Percentiles rank a stretch among this genome's conserved stretches.
phyloP scores from a whole-genome alignment of 2,329 filamentous ascomycete genomes.

The Aspergillus quadrilineatus region DNA sequence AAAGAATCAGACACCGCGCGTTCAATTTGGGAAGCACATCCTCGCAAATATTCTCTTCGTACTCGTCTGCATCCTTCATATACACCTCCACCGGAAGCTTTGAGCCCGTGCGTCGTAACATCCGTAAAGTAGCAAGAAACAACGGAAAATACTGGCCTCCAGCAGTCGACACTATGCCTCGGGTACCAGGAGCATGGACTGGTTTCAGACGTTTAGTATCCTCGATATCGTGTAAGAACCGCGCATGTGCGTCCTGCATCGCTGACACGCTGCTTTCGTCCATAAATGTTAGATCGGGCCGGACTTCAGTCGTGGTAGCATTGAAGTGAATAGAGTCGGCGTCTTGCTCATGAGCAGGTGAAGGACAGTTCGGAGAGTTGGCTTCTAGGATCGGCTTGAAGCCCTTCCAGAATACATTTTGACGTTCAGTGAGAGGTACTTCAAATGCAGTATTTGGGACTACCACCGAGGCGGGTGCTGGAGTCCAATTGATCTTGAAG shows the following conservation, averaged over 20 bases:
- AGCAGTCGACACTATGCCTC: slow-evolving; percentile 54
- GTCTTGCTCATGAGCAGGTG: slow-evolving; percentile 27
- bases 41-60: slow-evolving; percentile 43
- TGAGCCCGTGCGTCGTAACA: slow-evolving; percentile 54
- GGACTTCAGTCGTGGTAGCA: slow-evolving; percentile 27
- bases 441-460: slow-evolving; percentile 35
- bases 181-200: slow-evolving; percentile 39
- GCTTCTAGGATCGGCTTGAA: slow-evolving; percentile 36
- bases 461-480: slow-evolving; percentile 30
- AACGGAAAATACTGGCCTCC: slow-evolving; percentile 51
- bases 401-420: slow-evolving; percentile 39
- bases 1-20: slow-evolving; percentile 45
- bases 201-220: slow-evolving; percentile 30
- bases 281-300: slow-evolving; percentile 38
- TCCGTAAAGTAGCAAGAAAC: slow-evolving; percentile 52
- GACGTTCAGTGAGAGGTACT: slow-evolving; percentile 35
- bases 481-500: slow-evolving; percentile 37
- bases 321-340: slow-evolving; percentile 31
- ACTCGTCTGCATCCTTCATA: slow-evolving; percentile 40
- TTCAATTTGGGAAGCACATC: slow-evolving; percentile 42
- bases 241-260: slow-evolving; percentile 42
- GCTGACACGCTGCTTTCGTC: slow-evolving; percentile 33
- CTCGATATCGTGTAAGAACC: slow-evolving; percentile 39
- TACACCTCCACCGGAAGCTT: slow-evolving; percentile 51
- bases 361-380: slow-evolving; percentile 31